Conservation (phyloP, 257 asterid genomes). For the Plantago major region DNA sequence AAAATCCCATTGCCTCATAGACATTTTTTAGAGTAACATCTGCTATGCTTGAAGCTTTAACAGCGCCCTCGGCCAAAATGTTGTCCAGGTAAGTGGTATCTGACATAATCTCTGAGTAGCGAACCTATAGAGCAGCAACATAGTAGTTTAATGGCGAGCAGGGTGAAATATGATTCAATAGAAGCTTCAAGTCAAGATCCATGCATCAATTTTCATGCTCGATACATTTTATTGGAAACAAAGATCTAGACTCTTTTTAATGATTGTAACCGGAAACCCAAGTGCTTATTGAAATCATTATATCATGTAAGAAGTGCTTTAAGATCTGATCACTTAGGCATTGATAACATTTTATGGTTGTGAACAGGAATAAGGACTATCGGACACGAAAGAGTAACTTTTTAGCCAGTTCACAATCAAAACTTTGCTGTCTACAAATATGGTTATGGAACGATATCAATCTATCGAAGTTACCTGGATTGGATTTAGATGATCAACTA, state of each 20-base stretch:
- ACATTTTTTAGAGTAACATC: conserved; percentile 61
- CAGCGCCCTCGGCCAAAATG: conserved; percentile 77
- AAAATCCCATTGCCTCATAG: conserved; percentile 91
- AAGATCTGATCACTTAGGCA: no score
- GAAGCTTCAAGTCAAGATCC: no score
- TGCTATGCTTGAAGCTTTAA: conserved; percentile 68
- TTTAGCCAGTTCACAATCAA: neutral
- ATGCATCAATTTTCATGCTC: no score
- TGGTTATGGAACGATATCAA: conserved; percentile 8
- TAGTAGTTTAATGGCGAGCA: conserved; percentile 3
- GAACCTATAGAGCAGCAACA: conserved; percentile 30
- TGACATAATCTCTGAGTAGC: conserved; percentile 66
- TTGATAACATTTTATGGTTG: no score
- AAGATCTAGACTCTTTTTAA: no score
- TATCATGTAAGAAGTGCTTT: no score
- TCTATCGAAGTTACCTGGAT: conserved; percentile 63
- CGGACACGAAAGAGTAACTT: neutral
- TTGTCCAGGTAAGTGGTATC: conserved; percentile 60
- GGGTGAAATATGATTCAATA: neutral
- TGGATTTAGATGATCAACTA: conserved; percentile 78
- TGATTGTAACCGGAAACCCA: no score
- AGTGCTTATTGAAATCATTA: no score
- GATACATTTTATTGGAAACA: no score
- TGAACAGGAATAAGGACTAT: no score
- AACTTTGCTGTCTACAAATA: neutral